A percentile compares a stretch with the other conserved stretches of the same genome.
phyloP scores from a whole-genome alignment of 75 land plant species.

The Cupressus sempervirens region DNA sequence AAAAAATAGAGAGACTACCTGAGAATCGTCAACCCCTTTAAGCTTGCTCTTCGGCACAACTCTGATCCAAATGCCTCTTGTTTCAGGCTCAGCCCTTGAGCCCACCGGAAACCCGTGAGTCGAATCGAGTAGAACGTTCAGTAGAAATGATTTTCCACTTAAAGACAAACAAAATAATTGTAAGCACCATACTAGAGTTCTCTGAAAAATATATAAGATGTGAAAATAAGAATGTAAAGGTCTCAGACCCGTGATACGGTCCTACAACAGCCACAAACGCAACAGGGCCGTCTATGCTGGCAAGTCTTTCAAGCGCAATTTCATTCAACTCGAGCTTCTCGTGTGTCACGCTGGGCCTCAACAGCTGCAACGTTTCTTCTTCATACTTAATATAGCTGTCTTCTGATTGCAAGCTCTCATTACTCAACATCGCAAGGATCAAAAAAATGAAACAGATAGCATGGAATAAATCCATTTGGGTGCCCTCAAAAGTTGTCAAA shows the following conservation, averaged over 20 bases:
- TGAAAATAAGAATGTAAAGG: not conserved
- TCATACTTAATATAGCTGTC: not conserved
- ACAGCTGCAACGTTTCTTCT: constrained; percentile 23
- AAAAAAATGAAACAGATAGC: not conserved
- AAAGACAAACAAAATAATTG: not conserved
- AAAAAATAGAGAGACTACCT: not conserved
- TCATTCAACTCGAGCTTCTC: constrained; percentile 38
- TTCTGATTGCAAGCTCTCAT: not conserved
- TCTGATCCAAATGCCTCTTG: constrained; percentile 47
- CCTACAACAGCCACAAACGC: constrained; percentile 23
- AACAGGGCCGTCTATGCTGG: constrained; percentile 29
- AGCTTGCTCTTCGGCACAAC: constrained; percentile 31
- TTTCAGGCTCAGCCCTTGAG: constrained; percentile 45
- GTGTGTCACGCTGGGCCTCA: constrained; percentile 34
- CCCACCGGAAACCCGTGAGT: constrained; percentile 47
- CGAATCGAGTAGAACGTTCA: constrained; percentile 43
- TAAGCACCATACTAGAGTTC: not conserved
- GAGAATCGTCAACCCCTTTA: constrained; percentile 30
- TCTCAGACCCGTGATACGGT: too few species aligned
- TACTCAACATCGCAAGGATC: not conserved
- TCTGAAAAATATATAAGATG: not conserved
- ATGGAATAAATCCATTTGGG: not conserved
- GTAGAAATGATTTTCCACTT: constrained; percentile 49
- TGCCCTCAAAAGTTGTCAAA: not conserved
- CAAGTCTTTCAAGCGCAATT: constrained; percentile 27